Evolutionary conservation across 768 basidiomycete genomes (phyloP), one percentile per base, ranked within the genome.

Genomic region (Leccinellum rugosiceps): DNA sequence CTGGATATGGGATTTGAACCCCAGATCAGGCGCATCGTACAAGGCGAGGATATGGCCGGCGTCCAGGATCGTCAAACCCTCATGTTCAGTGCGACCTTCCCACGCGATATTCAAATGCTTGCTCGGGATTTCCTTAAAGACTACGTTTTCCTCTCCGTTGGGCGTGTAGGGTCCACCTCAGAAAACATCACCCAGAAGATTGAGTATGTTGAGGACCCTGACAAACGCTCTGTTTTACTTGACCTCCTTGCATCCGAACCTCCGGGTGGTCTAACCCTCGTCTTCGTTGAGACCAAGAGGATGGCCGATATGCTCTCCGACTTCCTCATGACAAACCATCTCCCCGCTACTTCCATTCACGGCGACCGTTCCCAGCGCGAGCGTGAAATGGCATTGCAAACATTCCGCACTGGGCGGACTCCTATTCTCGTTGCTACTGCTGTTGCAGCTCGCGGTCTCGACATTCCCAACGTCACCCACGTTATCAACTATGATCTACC

Each of bases 1-100:
- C 84, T 99, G 69, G 97, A 99, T 80, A 99, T 99, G 97, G 97
- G 97, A 88, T 99, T 99, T 81, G 97, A 99, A 76, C 97, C 97
- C 55, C 97, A 98, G 77, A 99, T 99, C 69, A 85, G 97, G 62
- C 84, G 94, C 31, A 99, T 99, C 70, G 97, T 99, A 19, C 92
- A 99, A 74, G 91, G 92, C 65, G 94, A 94, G 68, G 97, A 99
- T 72, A 99, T 99, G 97, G 94, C 97, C n/a, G 89, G 87, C 47
- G 85, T 88, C 14, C 76, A 82, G 26, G 86, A 94, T 13, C 90
- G 97, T 60, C 97, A 98, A 72, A 99, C 97, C 2, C 90, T 99
- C 76, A 99, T 99, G 97, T 99, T 99, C 78, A 93, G 90, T 59
- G 97, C 97, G 46, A 98, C 97, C 44, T 99, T 99, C 87, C 97